Base-by-base conservation (phyloP, 2,329 filamentous ascomycete genomes). In the Calonectria naviculata region DNA sequence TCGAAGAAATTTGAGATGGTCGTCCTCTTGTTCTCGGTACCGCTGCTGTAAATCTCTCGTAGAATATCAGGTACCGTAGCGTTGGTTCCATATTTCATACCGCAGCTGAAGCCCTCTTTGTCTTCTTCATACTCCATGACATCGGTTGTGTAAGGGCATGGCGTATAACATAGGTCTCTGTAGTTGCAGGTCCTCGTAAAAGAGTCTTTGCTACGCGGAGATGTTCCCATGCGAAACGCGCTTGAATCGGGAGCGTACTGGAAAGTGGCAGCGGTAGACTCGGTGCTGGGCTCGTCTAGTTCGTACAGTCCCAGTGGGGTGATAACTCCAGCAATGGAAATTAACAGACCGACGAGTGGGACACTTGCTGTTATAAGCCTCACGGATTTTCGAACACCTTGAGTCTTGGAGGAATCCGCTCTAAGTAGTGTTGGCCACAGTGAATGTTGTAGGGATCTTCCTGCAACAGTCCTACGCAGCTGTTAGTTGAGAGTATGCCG, bases 1-100 rank as follows among this genome's bases (percentile, higher is more conserved):
- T 72, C 71, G 49, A 72, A 72, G 47, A 72, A 72, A 44, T 72
- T 67, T 6, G 67, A 70, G 31, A 72, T 38, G 9, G 71, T 70
- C 5, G 67, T 70, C 24, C 38, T 67, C 10, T 36, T 34, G 36
- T 58, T 24, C 8, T 52, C 47, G 10, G 67, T 72, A 9, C 67
- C 71, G 28, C 71, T 72, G 8, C 47, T 46, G 42, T 67, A 70
- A 28, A 72, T 71, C 4, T 67, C 42, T 5, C 34, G 54, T 13
- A 67, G n/a, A 26, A 72, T 56, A 38, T 70, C 36, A 3, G 71
- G 71, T 2, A 71, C 66, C 12, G 61, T 65, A 10, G 61, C 13
- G 24, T 71, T 68, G 19, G 56, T 54, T n/a, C 21, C 34, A 28
- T 56, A 31, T 38, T 36, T 13, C n/a, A 41, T 15, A 17, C 19